Evolutionary conservation across 139 green algal genomes (phyloP).

Genomic region (Nannochloris sp.): DNA sequence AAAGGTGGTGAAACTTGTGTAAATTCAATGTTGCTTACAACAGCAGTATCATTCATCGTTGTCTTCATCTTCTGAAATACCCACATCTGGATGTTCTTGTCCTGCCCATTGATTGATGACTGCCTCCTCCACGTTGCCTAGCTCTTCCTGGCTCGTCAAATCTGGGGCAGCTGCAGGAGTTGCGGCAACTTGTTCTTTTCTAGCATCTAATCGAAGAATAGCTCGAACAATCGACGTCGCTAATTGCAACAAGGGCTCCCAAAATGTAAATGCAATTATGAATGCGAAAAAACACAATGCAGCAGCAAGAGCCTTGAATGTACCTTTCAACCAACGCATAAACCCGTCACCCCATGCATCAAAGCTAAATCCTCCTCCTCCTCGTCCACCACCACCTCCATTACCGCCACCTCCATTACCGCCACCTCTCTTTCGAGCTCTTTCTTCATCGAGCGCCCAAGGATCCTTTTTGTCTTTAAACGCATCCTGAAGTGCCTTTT

Average conservation of each 20-base stretch:
- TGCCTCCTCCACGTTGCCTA: slow-evolving; percentile 28
- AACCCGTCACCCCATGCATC: slow-evolving; percentile 19
- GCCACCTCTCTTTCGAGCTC: slow-evolving; percentile 6
- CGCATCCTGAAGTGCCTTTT: slow-evolving; percentile 34
- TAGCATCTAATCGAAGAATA: slow-evolving; percentile 22
- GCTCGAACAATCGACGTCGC: slow-evolving; percentile 8
- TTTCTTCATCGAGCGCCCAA: slow-evolving; percentile 25
- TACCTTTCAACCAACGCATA: background rate
- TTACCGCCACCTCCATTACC: slow-evolving; percentile 18
- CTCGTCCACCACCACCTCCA: slow-evolving; percentile 13
- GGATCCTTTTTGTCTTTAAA: slow-evolving; percentile 37
- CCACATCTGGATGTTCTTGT: background rate
- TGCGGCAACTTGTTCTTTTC: slow-evolving; percentile 10
- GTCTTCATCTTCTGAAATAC: slow-evolving; percentile 6
- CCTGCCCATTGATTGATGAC: slow-evolving; percentile 25
- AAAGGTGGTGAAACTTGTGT: slow-evolving; percentile 1
- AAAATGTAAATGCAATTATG: slow-evolving; percentile 11
- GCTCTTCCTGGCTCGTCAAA: slow-evolving; percentile 16
- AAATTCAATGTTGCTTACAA: background rate
- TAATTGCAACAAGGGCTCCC: slow-evolving; percentile 12
- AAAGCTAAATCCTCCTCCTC: slow-evolving; percentile 14
- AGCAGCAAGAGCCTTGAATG: slow-evolving; percentile 14
- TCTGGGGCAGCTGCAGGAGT: slow-evolving; percentile 8
- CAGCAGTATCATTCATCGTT: background rate
- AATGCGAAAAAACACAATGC: slow-evolving; percentile 14